Conservation (phyloP, 495 filamentous ascomycete genomes). For the Glonium stellatum region DNA sequence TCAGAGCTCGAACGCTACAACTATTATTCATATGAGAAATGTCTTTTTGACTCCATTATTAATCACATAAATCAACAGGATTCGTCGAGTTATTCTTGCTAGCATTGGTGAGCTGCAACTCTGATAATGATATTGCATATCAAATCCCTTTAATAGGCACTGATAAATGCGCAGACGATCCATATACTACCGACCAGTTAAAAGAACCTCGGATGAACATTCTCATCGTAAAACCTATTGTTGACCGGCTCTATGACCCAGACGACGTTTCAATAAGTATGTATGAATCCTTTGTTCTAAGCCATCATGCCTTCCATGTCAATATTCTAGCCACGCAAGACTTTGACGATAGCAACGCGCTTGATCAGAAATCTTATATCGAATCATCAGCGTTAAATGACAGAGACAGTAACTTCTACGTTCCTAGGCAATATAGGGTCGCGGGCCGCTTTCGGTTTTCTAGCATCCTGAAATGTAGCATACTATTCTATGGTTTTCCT, state of each 20-base stretch:
- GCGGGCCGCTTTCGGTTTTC: no score
- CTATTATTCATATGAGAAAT: background rate
- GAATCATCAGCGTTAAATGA: no score
- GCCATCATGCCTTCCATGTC: background rate
- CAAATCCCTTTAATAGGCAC: background rate
- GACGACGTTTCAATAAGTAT: constrained; percentile 60
- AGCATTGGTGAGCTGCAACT: constrained; percentile 12
- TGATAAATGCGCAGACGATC: constrained; percentile 41
- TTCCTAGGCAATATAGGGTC: no score
- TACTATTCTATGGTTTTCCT: no score
- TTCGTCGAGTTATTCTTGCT: constrained; percentile 35
- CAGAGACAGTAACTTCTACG: no score
- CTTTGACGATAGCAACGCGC: no score
- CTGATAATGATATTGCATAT: constrained; percentile 8
- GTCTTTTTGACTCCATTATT: background rate
- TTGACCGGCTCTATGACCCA: constrained; percentile 61
- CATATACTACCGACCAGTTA: constrained; percentile 60
- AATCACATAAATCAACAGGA: constrained; percentile 8
- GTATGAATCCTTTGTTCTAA: constrained; percentile 4
- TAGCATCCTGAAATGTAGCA: no score
- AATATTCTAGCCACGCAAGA: background rate
- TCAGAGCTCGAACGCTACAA: background rate
- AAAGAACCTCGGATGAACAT: constrained; percentile 62
- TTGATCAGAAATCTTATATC: no score
- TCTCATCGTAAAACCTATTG: constrained; percentile 59